phyloP scores from a whole-genome alignment of 495 filamentous ascomycete genomes.

The Cenococcum geophilum region DNA sequence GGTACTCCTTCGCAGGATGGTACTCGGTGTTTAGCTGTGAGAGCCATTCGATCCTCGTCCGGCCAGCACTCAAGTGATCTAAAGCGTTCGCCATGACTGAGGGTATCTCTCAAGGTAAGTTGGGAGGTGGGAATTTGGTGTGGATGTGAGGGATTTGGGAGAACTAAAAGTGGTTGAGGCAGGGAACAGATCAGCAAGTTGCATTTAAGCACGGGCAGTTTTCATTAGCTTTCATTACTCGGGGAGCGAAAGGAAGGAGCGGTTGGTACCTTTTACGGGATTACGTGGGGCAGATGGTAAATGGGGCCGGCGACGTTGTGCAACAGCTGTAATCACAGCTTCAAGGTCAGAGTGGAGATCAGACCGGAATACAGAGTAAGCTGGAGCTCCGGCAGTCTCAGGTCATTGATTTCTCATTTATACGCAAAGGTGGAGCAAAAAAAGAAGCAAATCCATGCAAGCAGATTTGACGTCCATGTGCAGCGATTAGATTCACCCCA shows the following conservation, averaged over 20 bases:
- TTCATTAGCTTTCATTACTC: slow-evolving; percentile 1
- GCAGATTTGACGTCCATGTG: not conserved
- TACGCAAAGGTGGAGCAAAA: not conserved
- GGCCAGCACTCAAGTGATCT: slow-evolving; percentile 69
- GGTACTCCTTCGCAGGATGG: slow-evolving; percentile 75
- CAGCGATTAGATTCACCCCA: not conserved
- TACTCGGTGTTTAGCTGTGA: slow-evolving; percentile 73
- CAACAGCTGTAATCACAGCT: not conserved
- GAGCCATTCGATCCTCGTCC: slow-evolving; percentile 88
- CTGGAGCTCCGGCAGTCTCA: not conserved
- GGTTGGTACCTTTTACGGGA: not conserved
- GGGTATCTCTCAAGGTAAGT: not conserved
- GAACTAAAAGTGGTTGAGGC: not conserved
- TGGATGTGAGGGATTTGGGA: not conserved
- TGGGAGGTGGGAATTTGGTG: not conserved
- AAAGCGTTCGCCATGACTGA: slow-evolving; percentile 58
- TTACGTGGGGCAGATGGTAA: slow-evolving; percentile 20
- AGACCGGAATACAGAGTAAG: not conserved
- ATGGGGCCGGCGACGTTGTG: not conserved
- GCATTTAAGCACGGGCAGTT: slow-evolving; percentile 2
- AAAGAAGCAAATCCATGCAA: not conserved
- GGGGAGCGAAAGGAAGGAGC: slow-evolving; percentile 15
- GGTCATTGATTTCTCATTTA: not conserved
- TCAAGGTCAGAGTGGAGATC: not conserved
- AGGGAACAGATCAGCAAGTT: not conserved